Evolutionary conservation across 2,329 filamentous ascomycete genomes (phyloP).

Genomic region (Magnaporthales sp.): DNA sequence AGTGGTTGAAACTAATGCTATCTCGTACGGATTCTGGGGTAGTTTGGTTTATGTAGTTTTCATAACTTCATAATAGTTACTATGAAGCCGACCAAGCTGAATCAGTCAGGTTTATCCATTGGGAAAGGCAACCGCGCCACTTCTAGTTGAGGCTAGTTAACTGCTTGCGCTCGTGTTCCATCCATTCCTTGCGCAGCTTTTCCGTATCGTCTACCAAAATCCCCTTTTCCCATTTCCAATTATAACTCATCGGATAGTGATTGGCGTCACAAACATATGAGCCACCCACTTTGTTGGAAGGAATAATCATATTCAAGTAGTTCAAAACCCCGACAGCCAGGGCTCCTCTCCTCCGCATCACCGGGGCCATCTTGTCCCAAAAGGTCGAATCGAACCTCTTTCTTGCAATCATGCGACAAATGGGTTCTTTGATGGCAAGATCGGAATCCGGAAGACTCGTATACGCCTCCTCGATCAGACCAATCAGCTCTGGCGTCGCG

Average conservation of each 20-base stretch:
- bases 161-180: neutral
- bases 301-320: neutral
- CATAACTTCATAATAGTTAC: too few relatives aligned
- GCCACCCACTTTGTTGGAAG: neutral
- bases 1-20: too few relatives aligned
- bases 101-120: too few relatives aligned
- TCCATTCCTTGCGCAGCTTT: neutral
- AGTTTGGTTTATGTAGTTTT: too few relatives aligned
- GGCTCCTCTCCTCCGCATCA: neutral
- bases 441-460: neutral
- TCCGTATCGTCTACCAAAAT: neutral
- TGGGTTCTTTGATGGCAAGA: neutral
- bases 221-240: neutral
- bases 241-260: neutral
- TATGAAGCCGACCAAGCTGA: too few relatives aligned
- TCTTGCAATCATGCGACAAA: neutral
- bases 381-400: neutral
- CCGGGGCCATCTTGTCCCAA: neutral
- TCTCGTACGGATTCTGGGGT: too few relatives aligned
- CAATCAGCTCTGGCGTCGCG: neutral
- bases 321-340: neutral
- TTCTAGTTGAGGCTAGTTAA: too few relatives aligned
- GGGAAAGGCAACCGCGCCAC: too few relatives aligned
- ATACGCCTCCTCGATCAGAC: neutral
- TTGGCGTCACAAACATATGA: neutral